Evolutionary conservation across 78 protist species (phyloP).

Genomic region (Dictyostelium brefeldianum): DNA sequence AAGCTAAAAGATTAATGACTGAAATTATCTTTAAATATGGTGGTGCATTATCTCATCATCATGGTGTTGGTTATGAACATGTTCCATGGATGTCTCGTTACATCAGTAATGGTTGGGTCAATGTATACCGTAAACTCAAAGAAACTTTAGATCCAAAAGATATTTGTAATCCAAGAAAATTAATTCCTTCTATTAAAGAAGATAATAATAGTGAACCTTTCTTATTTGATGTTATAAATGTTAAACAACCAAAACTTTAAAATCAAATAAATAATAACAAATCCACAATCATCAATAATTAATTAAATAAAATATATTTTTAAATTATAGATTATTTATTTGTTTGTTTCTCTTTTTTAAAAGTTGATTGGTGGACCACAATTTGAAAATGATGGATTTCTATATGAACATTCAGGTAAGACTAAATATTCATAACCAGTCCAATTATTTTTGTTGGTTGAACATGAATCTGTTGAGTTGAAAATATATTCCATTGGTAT

Average conservation of each 20-base stretch:
- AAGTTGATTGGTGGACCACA: too few relatives aligned
- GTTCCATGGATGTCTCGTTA: constrained; percentile 82
- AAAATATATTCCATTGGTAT: background rate
- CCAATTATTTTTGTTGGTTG: background rate
- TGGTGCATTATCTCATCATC: constrained; percentile 90
- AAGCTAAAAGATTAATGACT: constrained; percentile 75
- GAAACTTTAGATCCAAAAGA: constrained; percentile 83
- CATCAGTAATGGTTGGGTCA: constrained; percentile 69
- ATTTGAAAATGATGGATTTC: too few relatives aligned
- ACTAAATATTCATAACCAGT: background rate
- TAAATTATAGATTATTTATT: background rate
- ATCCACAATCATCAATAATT: background rate
- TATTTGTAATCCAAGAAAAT: constrained; percentile 82
- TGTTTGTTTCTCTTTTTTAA: too few relatives aligned
- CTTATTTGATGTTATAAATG: constrained; percentile 59
- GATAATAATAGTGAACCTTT: constrained; percentile 42
- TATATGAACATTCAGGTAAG: background rate
- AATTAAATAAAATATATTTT: background rate
- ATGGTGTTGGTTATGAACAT: constrained; percentile 90
- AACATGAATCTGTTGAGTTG: background rate
- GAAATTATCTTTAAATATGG: constrained; percentile 83
- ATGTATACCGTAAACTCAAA: constrained; percentile 66
- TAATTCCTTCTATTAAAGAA: constrained; percentile 66
- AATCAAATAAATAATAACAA: background rate
- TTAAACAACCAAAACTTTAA: constrained; percentile 71